phyloP scores from a whole-genome alignment of 2,329 filamentous ascomycete genomes.

The Penicillium sp. region DNA sequence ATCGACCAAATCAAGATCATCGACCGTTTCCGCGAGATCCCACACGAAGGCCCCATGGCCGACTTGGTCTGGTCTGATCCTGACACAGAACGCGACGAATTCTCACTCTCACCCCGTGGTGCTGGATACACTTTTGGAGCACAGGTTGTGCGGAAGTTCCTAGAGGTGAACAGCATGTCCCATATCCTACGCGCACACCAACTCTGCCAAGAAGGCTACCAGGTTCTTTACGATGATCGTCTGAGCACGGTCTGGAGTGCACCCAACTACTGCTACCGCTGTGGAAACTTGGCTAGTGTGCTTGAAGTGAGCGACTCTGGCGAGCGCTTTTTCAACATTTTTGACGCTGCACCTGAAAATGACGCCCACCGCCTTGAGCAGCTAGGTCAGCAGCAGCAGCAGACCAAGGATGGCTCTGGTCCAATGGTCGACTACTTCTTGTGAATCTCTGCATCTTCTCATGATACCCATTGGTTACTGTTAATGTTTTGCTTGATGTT shows the following conservation, averaged over 20 bases:
- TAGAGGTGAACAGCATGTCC: conserved; percentile 95
- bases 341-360: conserved; percentile 90
- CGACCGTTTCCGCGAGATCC: conserved; percentile 96
- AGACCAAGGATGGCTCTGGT: conserved; percentile 67
- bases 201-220: conserved; percentile 95
- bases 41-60: conserved; percentile 99
- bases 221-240: conserved; percentile 91
- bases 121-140: conserved; percentile 97
- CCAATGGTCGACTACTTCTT: conserved; percentile 70
- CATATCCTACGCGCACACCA: conserved; percentile 98
- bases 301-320: conserved; percentile 92
- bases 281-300: conserved; percentile 95
- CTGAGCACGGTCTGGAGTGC: conserved; percentile 98
- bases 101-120: conserved; percentile 86
- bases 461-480: conserved; percentile 46
- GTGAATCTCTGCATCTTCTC: conserved; percentile 51
- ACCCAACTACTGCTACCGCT: conserved; percentile 92
- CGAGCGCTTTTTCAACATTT: conserved; percentile 95
- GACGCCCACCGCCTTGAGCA: conserved; percentile 79
- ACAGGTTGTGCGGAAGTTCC: conserved; percentile 96
- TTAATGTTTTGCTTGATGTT: conserved; percentile 8
- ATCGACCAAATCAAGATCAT: conserved; percentile 99
- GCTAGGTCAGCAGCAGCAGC: conserved; percentile 66
- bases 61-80: conserved; percentile 98
- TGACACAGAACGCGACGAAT: conserved; percentile 95